Evolutionary conservation across 768 basidiomycete genomes (phyloP), one percentile per base, ranked within the genome.

Genomic region (Boletus vinaceobasis): DNA sequence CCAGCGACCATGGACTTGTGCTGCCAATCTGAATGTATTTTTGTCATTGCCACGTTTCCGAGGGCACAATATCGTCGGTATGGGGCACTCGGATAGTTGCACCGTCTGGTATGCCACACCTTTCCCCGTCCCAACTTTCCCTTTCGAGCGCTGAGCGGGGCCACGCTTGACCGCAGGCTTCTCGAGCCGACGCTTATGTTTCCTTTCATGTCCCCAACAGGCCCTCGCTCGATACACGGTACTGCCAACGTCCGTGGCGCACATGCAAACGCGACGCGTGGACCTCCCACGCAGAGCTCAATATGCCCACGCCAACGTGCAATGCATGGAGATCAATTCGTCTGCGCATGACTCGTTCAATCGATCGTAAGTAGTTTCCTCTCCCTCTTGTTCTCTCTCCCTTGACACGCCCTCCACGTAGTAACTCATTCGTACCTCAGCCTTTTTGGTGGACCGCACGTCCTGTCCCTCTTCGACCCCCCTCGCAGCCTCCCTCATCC

Each of bases 401-500:
- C 21, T 10, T 17, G 5, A 8, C 8, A 23, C 5, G 2, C 14
- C 32, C 42, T 15, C 17, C 40, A 33, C 2, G n/a, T n/a, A n/a
- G 4, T 17, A 1, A 15, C 50, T 13, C 36, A 45, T 37, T 39
- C 36, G 9, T 17, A n/a, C 0, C 27, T 4, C 50, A 83, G 80
- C 43, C 68, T 82, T 37, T 82, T 83, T 51, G 77, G 79, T 8
- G 65, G 71, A 1, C 66, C 69, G 0, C 69, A 73, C 9, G 57
- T 80, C 2, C 68, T 80, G 1, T 71, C 75, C 5, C 56, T 83
- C 5, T 77, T 79, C 57, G 75, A 76, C n/a, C 0, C 51, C 68
- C 4, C 72, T 85, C 33, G 61, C 63, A 6, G 57, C 69, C 7
- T 83, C 83, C 0, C 82, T 83, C 19, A 76, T 83, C 43, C 67